Conservation (phyloP, 371 early-diverging fungal species). For the Mortierella sp. region DNA sequence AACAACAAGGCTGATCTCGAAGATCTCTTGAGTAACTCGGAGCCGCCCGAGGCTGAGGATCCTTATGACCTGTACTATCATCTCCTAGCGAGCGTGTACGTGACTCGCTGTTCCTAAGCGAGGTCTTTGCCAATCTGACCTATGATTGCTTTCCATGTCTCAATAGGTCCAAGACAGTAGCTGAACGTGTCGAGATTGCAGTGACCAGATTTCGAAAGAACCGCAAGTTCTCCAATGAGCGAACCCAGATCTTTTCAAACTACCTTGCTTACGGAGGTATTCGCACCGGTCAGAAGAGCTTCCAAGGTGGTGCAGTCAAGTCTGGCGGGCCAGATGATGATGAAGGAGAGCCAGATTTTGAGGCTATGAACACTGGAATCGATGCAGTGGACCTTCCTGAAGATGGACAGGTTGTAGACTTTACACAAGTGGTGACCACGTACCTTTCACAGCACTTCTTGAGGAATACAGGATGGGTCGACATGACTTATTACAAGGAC, state of each 20-base stretch:
- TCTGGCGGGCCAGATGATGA: slow-evolving; percentile 57
- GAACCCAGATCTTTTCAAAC: slow-evolving; percentile 57
- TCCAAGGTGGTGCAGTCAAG: slow-evolving; percentile 57
- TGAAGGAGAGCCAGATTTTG: slow-evolving; percentile 60
- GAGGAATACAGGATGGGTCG: slow-evolving; percentile 56
- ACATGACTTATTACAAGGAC: slow-evolving; percentile 57
- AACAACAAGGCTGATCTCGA: slow-evolving; percentile 66
- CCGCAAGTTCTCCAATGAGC: slow-evolving; percentile 58
- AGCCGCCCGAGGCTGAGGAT: slow-evolving; percentile 56
- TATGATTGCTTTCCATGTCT: no score
- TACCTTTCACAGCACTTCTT: slow-evolving; percentile 65
- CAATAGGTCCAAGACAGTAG: slow-evolving; percentile 55
- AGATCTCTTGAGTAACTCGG: slow-evolving; percentile 42
- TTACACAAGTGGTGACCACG: slow-evolving; percentile 66
- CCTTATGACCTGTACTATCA: slow-evolving; percentile 54
- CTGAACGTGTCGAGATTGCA: slow-evolving; percentile 67
- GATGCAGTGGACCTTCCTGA: slow-evolving; percentile 60
- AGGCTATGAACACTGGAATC: slow-evolving; percentile 58
- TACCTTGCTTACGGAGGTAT: slow-evolving; percentile 71
- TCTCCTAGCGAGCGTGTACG: no score
- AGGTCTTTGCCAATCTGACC: no score
- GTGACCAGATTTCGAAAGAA: slow-evolving; percentile 67
- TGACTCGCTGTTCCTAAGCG: no score
- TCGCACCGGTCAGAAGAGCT: slow-evolving; percentile 63
- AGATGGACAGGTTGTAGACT: slow-evolving; percentile 62